Percentiles rank a stretch among this genome's conserved stretches.
Conservation (phyloP, 495 filamentous ascomycete genomes). For the Pyrenula massariospora region DNA sequence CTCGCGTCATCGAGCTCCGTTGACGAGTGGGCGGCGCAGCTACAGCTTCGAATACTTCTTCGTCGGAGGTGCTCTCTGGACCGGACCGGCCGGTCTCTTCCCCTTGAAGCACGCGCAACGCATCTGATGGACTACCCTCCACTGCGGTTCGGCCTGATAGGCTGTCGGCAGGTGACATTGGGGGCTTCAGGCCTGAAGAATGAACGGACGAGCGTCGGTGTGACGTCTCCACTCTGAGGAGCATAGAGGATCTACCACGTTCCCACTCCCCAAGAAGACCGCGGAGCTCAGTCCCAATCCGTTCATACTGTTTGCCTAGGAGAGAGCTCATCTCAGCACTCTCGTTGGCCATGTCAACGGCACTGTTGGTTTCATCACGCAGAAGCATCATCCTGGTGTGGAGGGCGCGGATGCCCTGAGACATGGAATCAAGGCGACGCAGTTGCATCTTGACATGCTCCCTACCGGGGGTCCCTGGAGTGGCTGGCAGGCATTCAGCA, state of each 20-base stretch:
- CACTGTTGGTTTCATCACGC: constrained; percentile 75
- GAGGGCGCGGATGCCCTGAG: constrained; percentile 79
- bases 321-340: constrained; percentile 54
- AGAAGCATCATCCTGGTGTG: constrained; percentile 92
- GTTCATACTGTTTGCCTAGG: constrained; percentile 84
- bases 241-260: constrained; percentile 62
- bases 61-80: constrained; percentile 36
- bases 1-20: constrained; percentile 63
- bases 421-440: constrained; percentile 73
- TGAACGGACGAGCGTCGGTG: constrained; percentile 52
- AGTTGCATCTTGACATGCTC: constrained; percentile 77
- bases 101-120: constrained; percentile 64
- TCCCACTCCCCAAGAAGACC: constrained; percentile 86
- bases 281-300: constrained; percentile 78
- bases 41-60: constrained; percentile 86
- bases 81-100: constrained; percentile 20
- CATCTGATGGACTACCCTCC: constrained; percentile 67
- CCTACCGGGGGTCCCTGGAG: constrained; percentile 49
- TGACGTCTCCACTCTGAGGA: constrained; percentile 42
- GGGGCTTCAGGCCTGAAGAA: constrained; percentile 56
- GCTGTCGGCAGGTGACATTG: constrained; percentile 68
- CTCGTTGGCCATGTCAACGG: constrained; percentile 62
- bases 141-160: constrained; percentile 77
- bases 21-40: constrained; percentile 54
- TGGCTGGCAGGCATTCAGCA: neutral